Conservation (phyloP, 768 basidiomycete genomes). For the Pulveroboletus frians region DNA sequence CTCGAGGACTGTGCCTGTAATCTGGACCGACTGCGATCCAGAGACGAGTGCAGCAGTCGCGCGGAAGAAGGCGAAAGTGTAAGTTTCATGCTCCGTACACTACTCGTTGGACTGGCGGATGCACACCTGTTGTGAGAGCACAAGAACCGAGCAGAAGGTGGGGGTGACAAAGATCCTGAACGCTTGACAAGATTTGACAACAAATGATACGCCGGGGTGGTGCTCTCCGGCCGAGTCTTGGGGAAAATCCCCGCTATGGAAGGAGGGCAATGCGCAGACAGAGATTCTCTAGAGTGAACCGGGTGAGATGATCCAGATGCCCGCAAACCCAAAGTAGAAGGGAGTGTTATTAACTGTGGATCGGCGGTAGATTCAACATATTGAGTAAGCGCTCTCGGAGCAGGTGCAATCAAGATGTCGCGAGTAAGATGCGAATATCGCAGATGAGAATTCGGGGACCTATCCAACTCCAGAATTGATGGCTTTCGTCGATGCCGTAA, state of each 20-base stretch:
- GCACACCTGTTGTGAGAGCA: slow-evolving; percentile 31
- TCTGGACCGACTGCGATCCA: slow-evolving; percentile 12
- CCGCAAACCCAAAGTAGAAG: slow-evolving; percentile 67
- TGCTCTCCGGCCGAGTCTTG: slow-evolving; percentile 36
- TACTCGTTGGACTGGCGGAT: slow-evolving; percentile 30
- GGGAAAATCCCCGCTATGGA: slow-evolving; percentile 21
- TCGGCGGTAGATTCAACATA: slow-evolving; percentile 58
- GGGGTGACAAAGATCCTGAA: slow-evolving; percentile 26
- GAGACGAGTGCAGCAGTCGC: slow-evolving; percentile 7
- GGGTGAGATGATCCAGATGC: slow-evolving; percentile 29
- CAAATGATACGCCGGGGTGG: slow-evolving; percentile 57
- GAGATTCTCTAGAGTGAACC: slow-evolving; percentile 7
- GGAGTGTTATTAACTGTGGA: slow-evolving; percentile 50
- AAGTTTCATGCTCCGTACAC: slow-evolving; percentile 18
- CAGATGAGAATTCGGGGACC: slow-evolving; percentile 34
- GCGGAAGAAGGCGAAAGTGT: slow-evolving; percentile 13
- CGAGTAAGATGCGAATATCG: slow-evolving; percentile 49
- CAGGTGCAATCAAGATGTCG: slow-evolving; percentile 53
- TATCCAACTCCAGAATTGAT: slow-evolving; percentile 38
- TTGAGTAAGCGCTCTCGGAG: slow-evolving; percentile 73
- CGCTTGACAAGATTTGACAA: slow-evolving; percentile 51
- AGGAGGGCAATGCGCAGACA: background rate
- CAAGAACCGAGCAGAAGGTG: slow-evolving; percentile 27
- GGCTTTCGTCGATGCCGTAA: slow-evolving; percentile 40
- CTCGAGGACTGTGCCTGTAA: slow-evolving; percentile 7